These are phyloP conservation scores for Entoloma clypeatum DNA, from an alignment of 1,284 basidiomycete genomes.

Conservation along the genomic window DNA sequence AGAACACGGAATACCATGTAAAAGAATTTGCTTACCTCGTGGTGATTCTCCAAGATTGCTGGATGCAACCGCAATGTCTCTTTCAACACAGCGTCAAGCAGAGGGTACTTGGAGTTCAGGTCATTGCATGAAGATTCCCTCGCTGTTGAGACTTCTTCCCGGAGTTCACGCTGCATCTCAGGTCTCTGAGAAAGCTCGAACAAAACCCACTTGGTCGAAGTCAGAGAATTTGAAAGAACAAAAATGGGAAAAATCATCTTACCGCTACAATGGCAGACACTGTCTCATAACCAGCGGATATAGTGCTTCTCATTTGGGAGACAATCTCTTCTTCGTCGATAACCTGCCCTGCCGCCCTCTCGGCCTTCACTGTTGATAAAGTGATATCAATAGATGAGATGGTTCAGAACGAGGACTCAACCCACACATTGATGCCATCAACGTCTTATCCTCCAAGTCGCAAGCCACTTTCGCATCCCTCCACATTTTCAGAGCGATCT, in stretches of 20 bases:
- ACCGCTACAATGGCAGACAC: conserved; percentile 53
- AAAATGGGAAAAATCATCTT: conserved; percentile 18
- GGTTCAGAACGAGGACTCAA: conserved; percentile 4
- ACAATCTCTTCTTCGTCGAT: conserved; percentile 49
- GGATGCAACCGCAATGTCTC: conserved; percentile 59
- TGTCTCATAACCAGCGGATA: conserved; percentile 63
- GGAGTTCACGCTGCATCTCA: conserved; percentile 43
- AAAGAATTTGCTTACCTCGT: conserved; percentile 36
- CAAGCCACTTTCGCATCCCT: conserved; percentile 43
- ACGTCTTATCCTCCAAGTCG: conserved; percentile 39
- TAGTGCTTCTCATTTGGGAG: conserved; percentile 56
- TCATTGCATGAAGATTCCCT: conserved; percentile 48
- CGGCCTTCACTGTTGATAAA: conserved; percentile 37
- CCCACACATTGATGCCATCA: conserved; percentile 52
- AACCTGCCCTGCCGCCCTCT: conserved; percentile 29
- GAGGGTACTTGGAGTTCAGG: conserved; percentile 43
- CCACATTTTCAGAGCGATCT: conserved; percentile 48
- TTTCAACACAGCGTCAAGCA: conserved; percentile 52
- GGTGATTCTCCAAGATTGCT: conserved; percentile 56
- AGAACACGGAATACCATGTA: background rate
- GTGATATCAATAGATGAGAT: conserved; percentile 1
- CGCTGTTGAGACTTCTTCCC: conserved; percentile 43
- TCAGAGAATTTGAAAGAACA: conserved; percentile 4
- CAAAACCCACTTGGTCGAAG: conserved; percentile 45
- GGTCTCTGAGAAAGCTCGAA: conserved; percentile 51